Evolutionary conservation across 352 stramenopile genomes (phyloP), one percentile per base, ranked within the genome.

Genomic region (Pseudoperonospora humuli): DNA sequence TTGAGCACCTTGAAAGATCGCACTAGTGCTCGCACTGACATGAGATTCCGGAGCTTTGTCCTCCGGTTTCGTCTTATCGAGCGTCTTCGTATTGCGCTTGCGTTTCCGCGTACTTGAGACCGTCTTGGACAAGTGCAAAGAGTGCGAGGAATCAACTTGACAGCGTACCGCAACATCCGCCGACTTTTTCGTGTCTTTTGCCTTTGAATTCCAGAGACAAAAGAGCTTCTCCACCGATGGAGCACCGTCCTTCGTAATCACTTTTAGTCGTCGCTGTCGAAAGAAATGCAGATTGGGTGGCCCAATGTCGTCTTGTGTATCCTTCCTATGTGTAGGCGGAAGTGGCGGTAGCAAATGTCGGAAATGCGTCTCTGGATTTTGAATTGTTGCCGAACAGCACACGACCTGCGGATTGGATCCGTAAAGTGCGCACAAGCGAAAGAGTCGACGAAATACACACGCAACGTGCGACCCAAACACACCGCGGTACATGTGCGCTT

Each of bases 381-480:
- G 59, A 51, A 99, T 96, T 4, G 96, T 99, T 20, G 96, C 96
- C 2, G 95, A 98, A 52, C 93, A 98, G 56, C 70, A 93, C 13
- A 98, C 77, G 33, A 98, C 95, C 38, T 90, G 83, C 5, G 78
- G 83, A 20, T 75, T 78, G 8, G 72, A 69, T 6, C 82, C 75
- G 15, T 96, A 90, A 5, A 91, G 48, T 3, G 79, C 73, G 40
- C 81, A 95, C 1, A 97, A 55, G 0, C 92, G 84, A 54, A 94
- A 85, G 14, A 97, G 57, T 5, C 92, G 79, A 1, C 86, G 82
- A n/a, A 97, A 77, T 3, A 97, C 86, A 20, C 73, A 78, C 9
- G 89, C 75, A 13, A 91, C 74, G 34, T 94, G 82, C 3, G 79
- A 81, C 1, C 82, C 82, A 61, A 94, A 92, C 8, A 91, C 68